Conservation (phyloP, 352 stramenopile species). For the Pythium monospermum region DNA sequence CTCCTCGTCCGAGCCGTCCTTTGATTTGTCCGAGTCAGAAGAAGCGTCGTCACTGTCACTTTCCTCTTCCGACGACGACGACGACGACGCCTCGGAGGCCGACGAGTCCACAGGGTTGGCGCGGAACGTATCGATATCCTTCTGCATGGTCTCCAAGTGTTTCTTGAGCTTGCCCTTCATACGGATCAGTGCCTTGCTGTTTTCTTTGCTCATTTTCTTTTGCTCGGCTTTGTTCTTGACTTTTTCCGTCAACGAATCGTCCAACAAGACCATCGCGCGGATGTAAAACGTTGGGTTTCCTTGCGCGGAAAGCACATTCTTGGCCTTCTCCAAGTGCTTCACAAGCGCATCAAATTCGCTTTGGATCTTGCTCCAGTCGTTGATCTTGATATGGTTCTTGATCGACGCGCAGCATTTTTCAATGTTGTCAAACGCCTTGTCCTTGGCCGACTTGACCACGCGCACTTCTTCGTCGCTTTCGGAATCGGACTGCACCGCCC, state of each 20-base stretch:
- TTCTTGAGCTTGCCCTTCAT: constrained; percentile 98
- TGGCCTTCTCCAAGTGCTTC: constrained; percentile 90
- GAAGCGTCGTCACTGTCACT: constrained; percentile 28
- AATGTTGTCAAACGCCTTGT: constrained; percentile 35
- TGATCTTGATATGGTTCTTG: constrained; percentile 94
- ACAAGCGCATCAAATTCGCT: constrained; percentile 91
- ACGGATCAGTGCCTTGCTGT: constrained; percentile 94
- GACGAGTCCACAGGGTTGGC: constrained; percentile 82
- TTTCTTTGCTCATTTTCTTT: constrained; percentile 96
- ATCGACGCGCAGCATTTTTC: constrained; percentile 64
- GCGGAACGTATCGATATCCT: constrained; percentile 88
- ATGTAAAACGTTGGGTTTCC: constrained; percentile 92
- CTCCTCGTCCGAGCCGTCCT: constrained; percentile 27
- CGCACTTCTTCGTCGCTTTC: constrained; percentile 85
- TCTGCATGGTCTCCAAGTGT: constrained; percentile 90
- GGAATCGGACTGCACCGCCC: constrained; percentile 79
- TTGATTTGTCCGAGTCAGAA: constrained; percentile 32
- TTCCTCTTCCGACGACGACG: constrained; percentile 28
- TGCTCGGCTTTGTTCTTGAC: constrained; percentile 95
- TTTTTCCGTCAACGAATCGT: constrained; percentile 90
- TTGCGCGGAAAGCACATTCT: constrained; percentile 81
- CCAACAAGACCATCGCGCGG: constrained; percentile 89
- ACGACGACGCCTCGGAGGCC: constrained; percentile 35
- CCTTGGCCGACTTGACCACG: constrained; percentile 91
- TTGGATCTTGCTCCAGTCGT: constrained; percentile 95